These are phyloP conservation scores for Parachaetomium inaequale DNA, from an alignment of 495 filamentous ascomycete genomes.

Conservation along the genomic window DNA sequence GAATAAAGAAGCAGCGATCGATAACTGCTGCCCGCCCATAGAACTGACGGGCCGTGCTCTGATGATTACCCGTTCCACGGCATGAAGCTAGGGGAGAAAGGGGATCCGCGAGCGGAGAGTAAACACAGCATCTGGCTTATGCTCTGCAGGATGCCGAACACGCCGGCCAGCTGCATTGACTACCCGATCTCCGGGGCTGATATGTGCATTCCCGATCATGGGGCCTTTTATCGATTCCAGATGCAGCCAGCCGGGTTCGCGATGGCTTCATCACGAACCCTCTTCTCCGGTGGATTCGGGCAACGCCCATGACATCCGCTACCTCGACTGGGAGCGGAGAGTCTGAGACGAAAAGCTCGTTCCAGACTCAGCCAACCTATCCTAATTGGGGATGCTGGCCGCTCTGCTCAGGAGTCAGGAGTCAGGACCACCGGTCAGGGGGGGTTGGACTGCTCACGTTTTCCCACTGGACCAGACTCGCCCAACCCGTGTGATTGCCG, in stretches of 20 bases:
- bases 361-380: not conserved
- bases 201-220: not conserved
- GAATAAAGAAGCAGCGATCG: not conserved
- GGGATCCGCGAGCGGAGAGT: not conserved
- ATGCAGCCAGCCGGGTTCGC: not conserved
- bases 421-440: no score
- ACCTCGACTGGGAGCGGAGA: not conserved
- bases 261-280: not conserved
- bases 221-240: not conserved
- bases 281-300: not conserved
- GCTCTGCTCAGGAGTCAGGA: no score
- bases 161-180: slow-evolving; percentile 10
- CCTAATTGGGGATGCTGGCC: not conserved
- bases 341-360: not conserved
- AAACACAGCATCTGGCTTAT: slow-evolving; percentile 9
- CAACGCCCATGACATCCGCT: not conserved
- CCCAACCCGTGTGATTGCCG: not conserved
- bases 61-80: slow-evolving; percentile 13
- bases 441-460: not conserved
- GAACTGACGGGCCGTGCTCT: not conserved
- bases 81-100: slow-evolving; percentile 9
- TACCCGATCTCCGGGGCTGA: not conserved
- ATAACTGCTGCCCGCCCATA: not conserved
- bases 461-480: not conserved
- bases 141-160: slow-evolving; percentile 11